Evolutionary conservation across 1,284 basidiomycete species (phyloP).

Genomic region (Papiliotrema fonsecae): DNA sequence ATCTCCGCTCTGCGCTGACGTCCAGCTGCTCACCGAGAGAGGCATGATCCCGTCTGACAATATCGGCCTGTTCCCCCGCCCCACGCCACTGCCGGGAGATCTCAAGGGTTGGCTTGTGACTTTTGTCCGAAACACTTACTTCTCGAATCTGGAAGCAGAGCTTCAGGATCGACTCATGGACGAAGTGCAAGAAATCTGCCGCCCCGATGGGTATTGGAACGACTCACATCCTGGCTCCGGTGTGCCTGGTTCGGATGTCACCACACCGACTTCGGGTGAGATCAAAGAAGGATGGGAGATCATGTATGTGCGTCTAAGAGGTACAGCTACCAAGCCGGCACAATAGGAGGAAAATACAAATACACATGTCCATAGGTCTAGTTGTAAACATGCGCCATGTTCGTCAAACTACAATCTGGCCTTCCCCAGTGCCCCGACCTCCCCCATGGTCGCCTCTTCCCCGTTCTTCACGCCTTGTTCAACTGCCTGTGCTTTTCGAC

Average conservation of each 20-base stretch:
- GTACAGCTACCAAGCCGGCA: constrained; percentile 40
- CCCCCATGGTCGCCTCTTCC: constrained; percentile 8
- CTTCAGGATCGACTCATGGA: constrained; percentile 60
- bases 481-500: background rate
- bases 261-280: background rate
- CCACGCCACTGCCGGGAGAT: constrained; percentile 61
- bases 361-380: no score
- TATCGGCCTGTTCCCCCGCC: constrained; percentile 61
- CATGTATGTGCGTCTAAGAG: constrained; percentile 67
- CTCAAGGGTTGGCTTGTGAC: constrained; percentile 65
- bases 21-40: constrained; percentile 54
- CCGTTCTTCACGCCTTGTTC: no score
- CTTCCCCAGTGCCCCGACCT: background rate
- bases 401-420: background rate
- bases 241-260: background rate
- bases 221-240: constrained; percentile 24
- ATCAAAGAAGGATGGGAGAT: constrained; percentile 59
- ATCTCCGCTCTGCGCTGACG: background rate
- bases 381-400: no score
- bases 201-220: constrained; percentile 54
- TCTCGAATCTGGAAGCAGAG: constrained; percentile 54
- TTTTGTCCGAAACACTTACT: constrained; percentile 60
- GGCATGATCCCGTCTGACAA: constrained; percentile 57
- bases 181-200: constrained; percentile 60
- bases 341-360: constrained; percentile 1